Evolutionary conservation across 2,329 filamentous ascomycete species (phyloP), one percentile per base, ranked within the genome.

Genomic region (Aureobasidium sp.): DNA sequence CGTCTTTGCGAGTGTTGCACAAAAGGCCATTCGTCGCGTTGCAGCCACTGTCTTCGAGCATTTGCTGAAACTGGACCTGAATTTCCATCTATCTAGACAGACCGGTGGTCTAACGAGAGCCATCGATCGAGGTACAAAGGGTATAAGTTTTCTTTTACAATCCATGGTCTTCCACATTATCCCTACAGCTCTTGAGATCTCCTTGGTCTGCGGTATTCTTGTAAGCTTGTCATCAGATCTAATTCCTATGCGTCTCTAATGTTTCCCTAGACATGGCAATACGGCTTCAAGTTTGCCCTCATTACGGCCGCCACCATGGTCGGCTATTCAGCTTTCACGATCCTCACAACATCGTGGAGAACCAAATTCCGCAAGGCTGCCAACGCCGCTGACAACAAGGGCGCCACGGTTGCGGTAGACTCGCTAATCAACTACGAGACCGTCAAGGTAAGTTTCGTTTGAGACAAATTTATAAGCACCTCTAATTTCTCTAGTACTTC

Each of bases 121-220:
- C 27, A 94, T 99, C 65, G 95, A 99, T 72, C 86, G 95, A 65
- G 94, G 94, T 71, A 99, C 94, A 22, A 99, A 99, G 77, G 95
- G 94, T 65, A 99, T 99, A 73, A 97, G 91, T 79, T 99, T 97
- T 74, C 75, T 99, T 67, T 80, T 99, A 66, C 96, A 91, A 0
- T 97, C 92, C 68, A 99, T 99, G 93, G 91, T 99, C 34, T 97
- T 99, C 70, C 94, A 99, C 73, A 88, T 99, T 62, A 83, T 97
- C 17, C 94, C 94, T 0, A 99, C 93, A 0, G 90, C 91, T 0
- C 77, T 99, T 36, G 94, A 99, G 73, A 99, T 99, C 65, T 86
- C 87, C 63, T 87, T 99, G 81, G 94, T 99, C 1, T 99, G 94
- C 72, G 91, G 92, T 64, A 97, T 99, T 64, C 77, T 99, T 72